phyloP scores from a whole-genome alignment of 345 rosid genomes.

The Eucalyptus marginata region DNA sequence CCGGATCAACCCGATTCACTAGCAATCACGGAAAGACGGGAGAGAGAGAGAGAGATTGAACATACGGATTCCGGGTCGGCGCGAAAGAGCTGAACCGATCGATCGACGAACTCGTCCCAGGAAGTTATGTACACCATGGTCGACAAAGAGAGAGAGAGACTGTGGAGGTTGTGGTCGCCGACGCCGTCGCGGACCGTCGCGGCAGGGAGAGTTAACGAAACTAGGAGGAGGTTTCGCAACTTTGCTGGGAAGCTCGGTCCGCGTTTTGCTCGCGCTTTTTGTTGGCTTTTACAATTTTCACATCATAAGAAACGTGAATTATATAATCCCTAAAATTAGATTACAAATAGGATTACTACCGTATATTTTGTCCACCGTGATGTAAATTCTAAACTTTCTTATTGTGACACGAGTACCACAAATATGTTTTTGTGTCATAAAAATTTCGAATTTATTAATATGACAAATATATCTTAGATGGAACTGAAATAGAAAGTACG shows the following conservation, averaged over 20 bases:
- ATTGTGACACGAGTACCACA: not conserved
- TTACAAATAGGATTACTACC: not conserved
- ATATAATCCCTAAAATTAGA: not conserved
- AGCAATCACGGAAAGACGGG: not conserved
- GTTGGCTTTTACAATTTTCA: not conserved
- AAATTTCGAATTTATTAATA: too few relatives aligned
- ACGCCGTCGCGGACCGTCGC: not conserved
- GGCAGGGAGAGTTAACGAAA: not conserved
- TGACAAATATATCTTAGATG: not conserved
- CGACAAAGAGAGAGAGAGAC: not conserved
- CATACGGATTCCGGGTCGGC: constrained; percentile 85
- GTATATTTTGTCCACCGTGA: too few relatives aligned
- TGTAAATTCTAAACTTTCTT: too few relatives aligned
- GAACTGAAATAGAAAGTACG: accelerated
- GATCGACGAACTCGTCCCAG: constrained; percentile 83
- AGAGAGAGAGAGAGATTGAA: constrained; percentile 1
- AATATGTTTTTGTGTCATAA: not conserved
- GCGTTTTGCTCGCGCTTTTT: not conserved
- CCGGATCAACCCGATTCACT: not conserved
- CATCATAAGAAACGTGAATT: not conserved
- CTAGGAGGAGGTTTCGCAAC: not conserved
- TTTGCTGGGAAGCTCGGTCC: not conserved
- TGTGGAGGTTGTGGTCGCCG: not conserved
- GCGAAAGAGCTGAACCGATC: constrained; percentile 69
- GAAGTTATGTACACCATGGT: constrained; percentile 67